A percentile compares a stretch with the other conserved stretches of the same genome.
Conservation (phyloP, 805 yeast species). For the Metschnikowia reukaufii region DNA sequence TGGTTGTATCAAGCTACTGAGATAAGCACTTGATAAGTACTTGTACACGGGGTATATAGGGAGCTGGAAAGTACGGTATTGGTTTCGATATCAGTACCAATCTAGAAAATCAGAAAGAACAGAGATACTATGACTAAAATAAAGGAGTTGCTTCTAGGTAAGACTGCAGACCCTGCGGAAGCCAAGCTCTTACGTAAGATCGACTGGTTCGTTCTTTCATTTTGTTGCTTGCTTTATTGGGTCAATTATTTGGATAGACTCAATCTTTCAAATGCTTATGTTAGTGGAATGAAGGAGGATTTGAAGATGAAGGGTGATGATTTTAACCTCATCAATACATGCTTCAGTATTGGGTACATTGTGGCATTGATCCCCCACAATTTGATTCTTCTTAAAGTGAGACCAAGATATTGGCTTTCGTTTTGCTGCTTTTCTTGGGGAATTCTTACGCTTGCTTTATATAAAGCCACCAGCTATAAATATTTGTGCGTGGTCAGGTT, state of each 20-base stretch:
- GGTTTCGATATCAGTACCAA: background rate
- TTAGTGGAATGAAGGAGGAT: slow-evolving; percentile 66
- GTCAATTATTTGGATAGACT: slow-evolving; percentile 59
- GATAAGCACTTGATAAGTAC: background rate
- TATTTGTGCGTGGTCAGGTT: slow-evolving; percentile 60
- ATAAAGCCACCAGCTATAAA: slow-evolving; percentile 44
- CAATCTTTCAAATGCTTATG: slow-evolving; percentile 58
- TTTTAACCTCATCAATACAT: slow-evolving; percentile 52
- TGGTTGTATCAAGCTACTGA: background rate
- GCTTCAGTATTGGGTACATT: slow-evolving; percentile 60
- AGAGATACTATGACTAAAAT: background rate
- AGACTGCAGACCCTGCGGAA: slow-evolving; percentile 6
- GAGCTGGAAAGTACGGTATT: background rate
- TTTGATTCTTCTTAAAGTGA: slow-evolving; percentile 47
- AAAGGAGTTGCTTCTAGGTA: slow-evolving; percentile 5
- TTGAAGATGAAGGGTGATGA: slow-evolving; percentile 47
- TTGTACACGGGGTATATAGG: background rate
- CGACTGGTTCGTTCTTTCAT: slow-evolving; percentile 44
- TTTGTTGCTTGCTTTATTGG: slow-evolving; percentile 43
- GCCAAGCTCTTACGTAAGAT: slow-evolving; percentile 30
- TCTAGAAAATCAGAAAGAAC: background rate
- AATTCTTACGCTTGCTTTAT: slow-evolving; percentile 50
- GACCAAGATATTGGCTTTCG: slow-evolving; percentile 58
- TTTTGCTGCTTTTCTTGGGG: slow-evolving; percentile 61
- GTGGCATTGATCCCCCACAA: slow-evolving; percentile 65